Evolutionary conservation across 2,329 filamentous ascomycete species (phyloP).

Genomic region (Aspergillus terreus): DNA sequence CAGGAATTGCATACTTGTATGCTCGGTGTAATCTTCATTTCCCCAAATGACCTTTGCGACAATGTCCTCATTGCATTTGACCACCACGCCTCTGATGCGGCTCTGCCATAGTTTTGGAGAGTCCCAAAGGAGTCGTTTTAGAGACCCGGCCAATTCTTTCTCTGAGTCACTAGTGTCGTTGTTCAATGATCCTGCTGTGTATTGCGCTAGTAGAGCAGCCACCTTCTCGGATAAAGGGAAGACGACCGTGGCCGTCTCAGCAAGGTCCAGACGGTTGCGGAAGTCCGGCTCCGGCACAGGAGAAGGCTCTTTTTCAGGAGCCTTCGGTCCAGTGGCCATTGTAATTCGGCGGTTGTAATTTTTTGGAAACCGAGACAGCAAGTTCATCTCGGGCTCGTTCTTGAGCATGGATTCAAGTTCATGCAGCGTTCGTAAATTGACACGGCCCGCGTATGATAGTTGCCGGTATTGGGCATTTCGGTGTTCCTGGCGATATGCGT

Average conservation of each 20-base stretch:
- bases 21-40: slow-evolving; percentile 21
- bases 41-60: slow-evolving; percentile 17
- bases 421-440: slow-evolving; percentile 17
- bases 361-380: slow-evolving; percentile 17
- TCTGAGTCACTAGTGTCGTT: slow-evolving; percentile 3
- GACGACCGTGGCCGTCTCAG: slow-evolving; percentile 17
- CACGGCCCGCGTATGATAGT: slow-evolving; percentile 13
- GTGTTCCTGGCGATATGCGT: slow-evolving; percentile 18
- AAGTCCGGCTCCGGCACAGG: slow-evolving; percentile 14
- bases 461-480: slow-evolving; percentile 7
- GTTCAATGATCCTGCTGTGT: slow-evolving; percentile 1
- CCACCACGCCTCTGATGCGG: slow-evolving; percentile 18
- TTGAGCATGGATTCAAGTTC: slow-evolving; percentile 11
- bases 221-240: slow-evolving; percentile 22
- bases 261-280: slow-evolving; percentile 17
- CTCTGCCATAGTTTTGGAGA: slow-evolving; percentile 22
- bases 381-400: slow-evolving; percentile 17
- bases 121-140: slow-evolving; percentile 20
- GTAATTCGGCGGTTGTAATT: slow-evolving; percentile 19
- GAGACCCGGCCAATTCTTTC: slow-evolving; percentile 9
- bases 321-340: slow-evolving; percentile 10
- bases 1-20: slow-evolving; percentile 25
- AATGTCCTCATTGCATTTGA: slow-evolving; percentile 20
- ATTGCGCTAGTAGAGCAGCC: slow-evolving; percentile 9
- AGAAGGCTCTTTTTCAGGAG: not conserved